Percentiles rank a stretch among this genome's conserved stretches.
Conservation (phyloP, 2,329 filamentous ascomycete species). For the Teratosphaeriaceae sp. region DNA sequence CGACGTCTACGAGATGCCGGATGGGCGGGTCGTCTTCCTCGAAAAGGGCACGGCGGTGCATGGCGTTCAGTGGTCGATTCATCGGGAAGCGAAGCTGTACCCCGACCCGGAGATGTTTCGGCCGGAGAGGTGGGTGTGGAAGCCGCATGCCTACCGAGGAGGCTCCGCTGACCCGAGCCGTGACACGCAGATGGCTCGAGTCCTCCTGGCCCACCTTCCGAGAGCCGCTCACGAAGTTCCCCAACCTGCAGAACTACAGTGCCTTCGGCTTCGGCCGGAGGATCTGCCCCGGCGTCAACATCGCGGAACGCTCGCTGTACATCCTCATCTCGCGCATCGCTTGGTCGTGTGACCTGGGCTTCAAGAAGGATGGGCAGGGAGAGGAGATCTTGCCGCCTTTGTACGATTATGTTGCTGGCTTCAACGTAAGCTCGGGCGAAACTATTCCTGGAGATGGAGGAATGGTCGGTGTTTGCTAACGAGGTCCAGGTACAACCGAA, state of each 20-base stretch:
- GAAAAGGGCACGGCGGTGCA: conserved; percentile 46
- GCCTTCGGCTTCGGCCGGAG: conserved; percentile 53
- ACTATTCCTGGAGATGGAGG: not conserved
- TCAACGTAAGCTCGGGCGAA: conserved; percentile 10
- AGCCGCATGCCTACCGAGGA: no score
- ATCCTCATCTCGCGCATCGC: conserved; percentile 24
- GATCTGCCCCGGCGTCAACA: conserved; percentile 36
- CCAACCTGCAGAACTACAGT: conserved; percentile 47
- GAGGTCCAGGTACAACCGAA: not conserved
- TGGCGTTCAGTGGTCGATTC: conserved; percentile 43
- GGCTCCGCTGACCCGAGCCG: no score
- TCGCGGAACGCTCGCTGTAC: conserved; percentile 34
- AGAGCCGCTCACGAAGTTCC: conserved; percentile 45
- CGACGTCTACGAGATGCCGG: conserved; percentile 40
- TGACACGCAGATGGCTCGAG: conserved; percentile 49
- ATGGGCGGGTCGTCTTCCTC: conserved; percentile 44
- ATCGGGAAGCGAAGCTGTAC: conserved; percentile 46
- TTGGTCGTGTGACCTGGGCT: not conserved
- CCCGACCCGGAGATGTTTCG: conserved; percentile 46
- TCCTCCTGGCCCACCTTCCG: conserved; percentile 46
- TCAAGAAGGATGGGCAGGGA: conserved; percentile 11
- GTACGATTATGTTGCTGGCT: conserved; percentile 16
- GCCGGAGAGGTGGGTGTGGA: no score
- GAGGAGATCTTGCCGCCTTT: conserved; percentile 8
- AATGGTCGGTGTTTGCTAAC: no score